These are phyloP conservation scores for Penicillium sp. DNA, from an alignment of 2,329 filamentous ascomycete species.

Conservation along the genomic window DNA sequence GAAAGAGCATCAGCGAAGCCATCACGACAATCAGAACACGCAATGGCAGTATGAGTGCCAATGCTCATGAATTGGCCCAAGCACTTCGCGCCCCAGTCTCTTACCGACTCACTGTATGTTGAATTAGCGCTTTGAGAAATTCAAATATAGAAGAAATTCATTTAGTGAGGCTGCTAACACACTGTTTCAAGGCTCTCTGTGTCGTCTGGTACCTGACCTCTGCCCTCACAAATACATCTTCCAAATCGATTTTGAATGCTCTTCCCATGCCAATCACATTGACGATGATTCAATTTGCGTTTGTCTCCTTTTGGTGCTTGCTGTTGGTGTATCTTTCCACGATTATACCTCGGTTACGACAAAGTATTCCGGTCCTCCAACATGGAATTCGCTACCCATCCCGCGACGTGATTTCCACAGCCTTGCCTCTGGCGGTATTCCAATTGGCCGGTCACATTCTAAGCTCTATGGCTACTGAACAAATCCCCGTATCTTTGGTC, in stretches of 20 bases:
- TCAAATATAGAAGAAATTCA: not conserved
- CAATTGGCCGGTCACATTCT: slow-evolving; percentile 92
- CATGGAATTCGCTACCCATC: slow-evolving; percentile 80
- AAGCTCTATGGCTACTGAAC: slow-evolving; percentile 87
- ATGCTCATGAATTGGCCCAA: slow-evolving; percentile 89
- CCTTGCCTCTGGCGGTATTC: slow-evolving; percentile 87
- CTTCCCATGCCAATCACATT: slow-evolving; percentile 88
- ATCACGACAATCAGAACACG: slow-evolving; percentile 76
- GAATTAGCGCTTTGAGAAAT: not conserved
- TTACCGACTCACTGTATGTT: slow-evolving; percentile 75
- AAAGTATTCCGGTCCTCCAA: slow-evolving; percentile 72
- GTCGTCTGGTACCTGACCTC: slow-evolving; percentile 93
- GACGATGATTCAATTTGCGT: slow-evolving; percentile 88
- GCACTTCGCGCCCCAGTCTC: slow-evolving; percentile 88
- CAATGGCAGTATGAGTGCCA: slow-evolving; percentile 83
- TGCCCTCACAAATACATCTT: slow-evolving; percentile 94
- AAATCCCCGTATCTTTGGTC: slow-evolving; percentile 93
- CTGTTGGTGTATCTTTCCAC: slow-evolving; percentile 72
- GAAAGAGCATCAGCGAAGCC: slow-evolving; percentile 89
- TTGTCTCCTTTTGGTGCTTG: slow-evolving; percentile 86
- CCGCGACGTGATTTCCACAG: slow-evolving; percentile 77
- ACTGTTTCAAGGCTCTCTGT: slow-evolving; percentile 66
- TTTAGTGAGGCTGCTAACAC: slow-evolving; percentile 66
- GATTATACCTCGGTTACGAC: slow-evolving; percentile 67
- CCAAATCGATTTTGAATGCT: slow-evolving; percentile 91